A percentile compares a stretch with the other conserved stretches of the same genome.
These are phyloP conservation scores for Nakazawaea ishiwadae DNA, from an alignment of 805 yeast species.

Conservation along the genomic window DNA sequence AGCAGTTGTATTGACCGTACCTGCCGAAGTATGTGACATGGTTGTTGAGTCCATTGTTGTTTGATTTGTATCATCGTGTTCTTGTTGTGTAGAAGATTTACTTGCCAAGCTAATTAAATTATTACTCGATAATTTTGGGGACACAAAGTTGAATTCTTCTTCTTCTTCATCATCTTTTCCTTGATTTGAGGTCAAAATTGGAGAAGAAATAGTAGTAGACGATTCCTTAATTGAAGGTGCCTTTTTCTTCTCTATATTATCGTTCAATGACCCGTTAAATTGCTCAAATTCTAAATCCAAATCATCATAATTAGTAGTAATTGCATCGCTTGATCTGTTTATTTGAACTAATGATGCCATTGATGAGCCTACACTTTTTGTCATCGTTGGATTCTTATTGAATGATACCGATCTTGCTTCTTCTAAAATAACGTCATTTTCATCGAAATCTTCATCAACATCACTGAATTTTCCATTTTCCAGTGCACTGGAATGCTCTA, in stretches of 20 bases:
- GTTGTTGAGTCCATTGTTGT: not conserved
- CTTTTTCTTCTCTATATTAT: constrained; percentile 19
- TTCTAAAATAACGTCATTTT: constrained; percentile 6
- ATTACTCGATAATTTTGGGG: constrained; percentile 1
- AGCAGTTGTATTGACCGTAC: not conserved
- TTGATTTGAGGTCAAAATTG: not conserved
- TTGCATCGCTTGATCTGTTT: constrained; percentile 9
- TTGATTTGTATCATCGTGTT: not conserved
- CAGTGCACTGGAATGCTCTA: no score
- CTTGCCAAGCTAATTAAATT: not conserved
- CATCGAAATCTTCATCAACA: constrained; percentile 6
- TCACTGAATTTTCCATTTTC: constrained; percentile 1
- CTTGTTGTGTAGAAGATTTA: not conserved
- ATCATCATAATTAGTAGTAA: constrained; percentile 19
- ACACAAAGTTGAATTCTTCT: constrained; percentile 8
- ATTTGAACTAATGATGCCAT: constrained; percentile 7
- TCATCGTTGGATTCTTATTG: constrained; percentile 1
- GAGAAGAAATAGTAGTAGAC: constrained; percentile 1
- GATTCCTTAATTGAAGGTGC: not conserved
- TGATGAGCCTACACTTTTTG: constrained; percentile 1
- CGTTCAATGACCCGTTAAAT: constrained; percentile 26
- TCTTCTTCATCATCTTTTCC: not conserved
- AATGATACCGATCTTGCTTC: constrained; percentile 5
- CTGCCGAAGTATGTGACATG: not conserved
- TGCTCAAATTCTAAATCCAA: constrained; percentile 28